Base-by-base conservation (phyloP, 805 yeast genomes). In the Metschnikowia continentalis region DNA sequence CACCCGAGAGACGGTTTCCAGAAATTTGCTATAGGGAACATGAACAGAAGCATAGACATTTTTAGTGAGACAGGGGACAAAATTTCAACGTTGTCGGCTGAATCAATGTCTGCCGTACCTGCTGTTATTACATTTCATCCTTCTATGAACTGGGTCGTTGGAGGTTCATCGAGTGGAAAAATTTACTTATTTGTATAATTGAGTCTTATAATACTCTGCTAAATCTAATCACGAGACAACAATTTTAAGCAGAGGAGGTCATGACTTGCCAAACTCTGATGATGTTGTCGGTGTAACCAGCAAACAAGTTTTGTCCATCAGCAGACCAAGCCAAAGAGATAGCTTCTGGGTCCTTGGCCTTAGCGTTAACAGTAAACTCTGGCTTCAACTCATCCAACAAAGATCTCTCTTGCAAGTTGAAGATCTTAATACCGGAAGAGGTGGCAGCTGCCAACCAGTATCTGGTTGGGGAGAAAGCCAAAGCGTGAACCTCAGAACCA, bases 401-500 rank as follows among this genome's bases (percentile, higher is more conserved):
- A 68, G 80, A 80, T 80, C 95, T 86, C 80, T 88, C 91, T 81
- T 90, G 94, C 77, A 94, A 86, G 86, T 91, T 89, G 89, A 84
- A 94, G 84, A 94, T 86, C 88, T 91, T 92, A 83, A 94, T 90
- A 72, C 97, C 94, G 64, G 96, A 80, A 63, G 97, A 80, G 68
- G 99, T 94, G 72, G 99, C 98, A 80, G 98, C 99, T 75, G 96
- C 92, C 77, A 94, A 88, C 99, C 99, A 94, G 95, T 89, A 94
- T 87, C 99, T 91, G 96, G 89, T 89, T 81, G 99, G 99, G 76
- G 98, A 92, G 96, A 94, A 94, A 10, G 97, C 96, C 74, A 94
- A 84, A 75, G 97, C 95, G 78, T 89, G 89, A 67, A 94, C 90
- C 83, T 92, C 98, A 72, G 92, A 94, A 76, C 94, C 90, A 68